Conservation (phyloP, 257 asterid genomes). For the Handroanthus guayacan region DNA sequence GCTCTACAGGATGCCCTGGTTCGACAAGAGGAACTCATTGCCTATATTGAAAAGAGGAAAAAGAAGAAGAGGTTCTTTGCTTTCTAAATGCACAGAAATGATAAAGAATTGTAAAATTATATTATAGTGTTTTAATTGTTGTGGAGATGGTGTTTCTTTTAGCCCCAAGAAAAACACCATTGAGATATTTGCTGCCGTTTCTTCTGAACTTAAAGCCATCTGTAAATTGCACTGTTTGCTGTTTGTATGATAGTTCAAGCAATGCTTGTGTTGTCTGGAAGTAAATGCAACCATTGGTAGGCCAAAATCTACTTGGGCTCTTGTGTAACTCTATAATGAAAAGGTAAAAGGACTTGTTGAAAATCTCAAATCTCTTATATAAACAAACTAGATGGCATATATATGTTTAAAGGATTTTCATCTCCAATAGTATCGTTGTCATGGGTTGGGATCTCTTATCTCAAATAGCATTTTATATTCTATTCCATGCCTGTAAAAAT, state of each 20-base stretch:
- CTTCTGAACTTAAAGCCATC: conserved; percentile 19
- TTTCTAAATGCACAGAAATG: conserved; percentile 43
- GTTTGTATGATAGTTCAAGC: conserved; percentile 35
- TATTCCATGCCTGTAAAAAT: no score
- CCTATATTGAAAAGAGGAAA: conserved; percentile 77
- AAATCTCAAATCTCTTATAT: no score
- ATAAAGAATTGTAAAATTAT: conserved; percentile 4
- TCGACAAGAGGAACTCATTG: conserved; percentile 68
- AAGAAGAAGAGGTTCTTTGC: conserved; percentile 73
- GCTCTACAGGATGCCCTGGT: conserved; percentile 69
- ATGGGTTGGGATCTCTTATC: no score
- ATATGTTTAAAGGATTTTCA: no score
- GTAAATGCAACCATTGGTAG: conserved; percentile 33
- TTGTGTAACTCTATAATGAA: conserved; percentile 13
- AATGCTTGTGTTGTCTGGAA: conserved; percentile 25
- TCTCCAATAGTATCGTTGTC: no score
- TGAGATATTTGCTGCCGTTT: conserved; percentile 36
- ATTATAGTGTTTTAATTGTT: conserved; percentile 28
- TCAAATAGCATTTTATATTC: no score
- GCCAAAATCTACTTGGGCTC: conserved; percentile 35
- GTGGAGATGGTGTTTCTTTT: conserved; percentile 30
- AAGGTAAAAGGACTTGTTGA: not conserved
- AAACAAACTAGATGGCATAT: no score
- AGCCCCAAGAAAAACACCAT: conserved; percentile 27
- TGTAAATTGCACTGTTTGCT: conserved; percentile 39